Conservation (phyloP, 176 grass and related monocot species). For the Raddia guianensis region DNA sequence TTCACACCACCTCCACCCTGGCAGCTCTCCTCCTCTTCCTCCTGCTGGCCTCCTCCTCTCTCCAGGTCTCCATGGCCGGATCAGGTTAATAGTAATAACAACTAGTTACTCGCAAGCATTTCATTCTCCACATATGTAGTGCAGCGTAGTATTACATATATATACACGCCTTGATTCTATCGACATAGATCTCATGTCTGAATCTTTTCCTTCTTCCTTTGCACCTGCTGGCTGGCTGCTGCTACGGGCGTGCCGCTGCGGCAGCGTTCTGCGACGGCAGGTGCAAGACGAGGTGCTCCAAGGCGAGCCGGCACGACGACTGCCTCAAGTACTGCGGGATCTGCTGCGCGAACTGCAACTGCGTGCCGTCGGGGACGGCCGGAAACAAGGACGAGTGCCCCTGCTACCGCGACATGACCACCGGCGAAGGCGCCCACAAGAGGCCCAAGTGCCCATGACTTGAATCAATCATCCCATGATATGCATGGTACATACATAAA, state of each 20-base stretch:
- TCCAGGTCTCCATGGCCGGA: conserved; percentile 55
- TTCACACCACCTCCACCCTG: conserved; percentile 17
- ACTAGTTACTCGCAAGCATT: background rate
- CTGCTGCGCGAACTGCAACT: conserved; percentile 79
- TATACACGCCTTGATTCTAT: background rate
- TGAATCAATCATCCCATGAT: too few species aligned
- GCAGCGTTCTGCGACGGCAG: conserved; percentile 74
- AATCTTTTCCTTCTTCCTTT: background rate
- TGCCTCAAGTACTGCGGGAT: conserved; percentile 92
- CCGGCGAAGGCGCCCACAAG: conserved; percentile 52
- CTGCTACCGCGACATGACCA: conserved; percentile 95
- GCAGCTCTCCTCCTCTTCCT: conserved; percentile 51
- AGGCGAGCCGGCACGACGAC: conserved; percentile 75
- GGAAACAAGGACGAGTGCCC: conserved; percentile 97
- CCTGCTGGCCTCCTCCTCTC: conserved; percentile 41
- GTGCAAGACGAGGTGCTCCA: conserved; percentile 87
- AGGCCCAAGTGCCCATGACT: conserved; percentile 89
- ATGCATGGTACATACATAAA: background rate
- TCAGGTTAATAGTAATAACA: conserved; percentile 44
- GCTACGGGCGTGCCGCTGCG: background rate
- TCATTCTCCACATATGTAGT: too few species aligned
- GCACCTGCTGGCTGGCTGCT: background rate
- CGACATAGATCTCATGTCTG: background rate
- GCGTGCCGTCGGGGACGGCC: conserved; percentile 80
- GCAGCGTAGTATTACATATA: background rate